A percentile compares a stretch with the other conserved stretches of the same genome.
Conservation (phyloP, 148 eudicot species). For the Pharnaceum exiguum region DNA sequence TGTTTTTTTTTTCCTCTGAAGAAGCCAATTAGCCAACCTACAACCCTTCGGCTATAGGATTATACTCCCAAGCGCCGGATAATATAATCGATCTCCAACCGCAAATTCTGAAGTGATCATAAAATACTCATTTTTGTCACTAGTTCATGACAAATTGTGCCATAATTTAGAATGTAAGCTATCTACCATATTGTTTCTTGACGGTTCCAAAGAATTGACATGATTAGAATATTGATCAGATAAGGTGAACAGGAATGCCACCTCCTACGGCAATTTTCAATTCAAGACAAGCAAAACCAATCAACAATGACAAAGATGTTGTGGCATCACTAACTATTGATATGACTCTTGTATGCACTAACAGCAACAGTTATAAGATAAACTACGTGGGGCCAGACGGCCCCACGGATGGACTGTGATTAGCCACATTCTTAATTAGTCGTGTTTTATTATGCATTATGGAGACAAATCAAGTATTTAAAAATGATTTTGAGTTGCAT, state of each 20-base stretch:
- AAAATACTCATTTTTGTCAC: no score
- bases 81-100: no score
- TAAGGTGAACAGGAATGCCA: not conserved
- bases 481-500: conserved; percentile 12
- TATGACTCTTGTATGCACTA: conserved; percentile 23
- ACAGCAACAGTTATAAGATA: conserved; percentile 47
- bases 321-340: conserved; percentile 22
- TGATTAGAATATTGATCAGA: conserved; percentile 17
- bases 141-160: no score
- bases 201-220: not conserved
- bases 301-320: conserved; percentile 10
- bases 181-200: not conserved
- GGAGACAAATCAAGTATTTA: not conserved
- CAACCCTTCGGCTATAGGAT: no score
- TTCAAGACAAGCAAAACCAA: conserved; percentile 6
- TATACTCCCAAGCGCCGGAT: no score
- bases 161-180: not conserved
- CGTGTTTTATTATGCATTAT: conserved; percentile 12
- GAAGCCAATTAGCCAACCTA: no score
- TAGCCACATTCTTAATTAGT: conserved; percentile 17
- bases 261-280: not conserved
- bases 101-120: not conserved
- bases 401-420: conserved; percentile 44
- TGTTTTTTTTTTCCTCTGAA: no score
- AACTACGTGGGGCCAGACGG: conserved; percentile 34